Evolutionary conservation across 352 stramenopile species (phyloP).

Genomic region (Phytophthora tentaculata): DNA sequence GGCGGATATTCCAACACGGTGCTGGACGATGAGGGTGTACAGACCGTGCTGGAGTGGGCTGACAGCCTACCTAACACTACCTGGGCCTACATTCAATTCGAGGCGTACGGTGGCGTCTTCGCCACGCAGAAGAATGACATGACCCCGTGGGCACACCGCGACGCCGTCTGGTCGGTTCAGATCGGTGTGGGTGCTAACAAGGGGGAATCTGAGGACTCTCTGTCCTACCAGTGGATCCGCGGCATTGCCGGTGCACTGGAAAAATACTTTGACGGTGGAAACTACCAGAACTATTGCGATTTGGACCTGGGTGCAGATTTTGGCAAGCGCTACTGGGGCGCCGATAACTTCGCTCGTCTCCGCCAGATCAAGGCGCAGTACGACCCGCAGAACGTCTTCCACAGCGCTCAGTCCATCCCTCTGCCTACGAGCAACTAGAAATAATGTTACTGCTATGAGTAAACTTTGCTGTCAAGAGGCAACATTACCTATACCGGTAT

Average conservation of each 20-base stretch:
- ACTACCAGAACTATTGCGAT: conserved; percentile 73
- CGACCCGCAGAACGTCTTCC: conserved; percentile 57
- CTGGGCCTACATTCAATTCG: conserved; percentile 60
- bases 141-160: conserved; percentile 51
- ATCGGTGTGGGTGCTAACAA: conserved; percentile 48
- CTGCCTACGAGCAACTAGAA: conserved; percentile 27
- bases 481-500: too few relatives aligned
- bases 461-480: too few relatives aligned
- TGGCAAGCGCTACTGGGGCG: conserved; percentile 54
- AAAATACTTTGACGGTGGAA: conserved; percentile 51
- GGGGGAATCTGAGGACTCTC: conserved; percentile 42
- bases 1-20: conserved; percentile 53
- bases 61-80: conserved; percentile 46
- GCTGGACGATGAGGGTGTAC: conserved; percentile 45
- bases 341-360: conserved; percentile 54
- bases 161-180: conserved; percentile 59
- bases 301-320: conserved; percentile 53
- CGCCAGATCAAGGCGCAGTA: conserved; percentile 57
- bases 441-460: too few relatives aligned
- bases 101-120: conserved; percentile 59
- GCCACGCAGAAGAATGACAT: conserved; percentile 47
- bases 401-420: conserved; percentile 63
- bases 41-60: conserved; percentile 43
- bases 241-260: conserved; percentile 41
- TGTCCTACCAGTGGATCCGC: conserved; percentile 51